Evolutionary conservation across 2,329 filamentous ascomycete species (phyloP).

Genomic region (Colletotrichum sidae): DNA sequence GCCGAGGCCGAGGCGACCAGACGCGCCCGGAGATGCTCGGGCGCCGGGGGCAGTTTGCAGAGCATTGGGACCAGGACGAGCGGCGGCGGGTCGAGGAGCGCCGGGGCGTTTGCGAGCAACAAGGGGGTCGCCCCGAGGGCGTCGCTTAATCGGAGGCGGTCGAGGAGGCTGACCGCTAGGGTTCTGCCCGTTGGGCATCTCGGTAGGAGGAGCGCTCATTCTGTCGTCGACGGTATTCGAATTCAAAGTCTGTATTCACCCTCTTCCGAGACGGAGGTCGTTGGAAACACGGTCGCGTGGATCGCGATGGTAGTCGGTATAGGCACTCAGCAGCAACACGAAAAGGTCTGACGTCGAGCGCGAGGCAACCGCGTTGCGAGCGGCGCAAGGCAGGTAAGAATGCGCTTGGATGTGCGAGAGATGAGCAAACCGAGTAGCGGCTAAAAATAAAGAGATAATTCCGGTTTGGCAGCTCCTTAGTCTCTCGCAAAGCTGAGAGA

Average conservation of each 20-base stretch:
- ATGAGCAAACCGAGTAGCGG: too few relatives aligned
- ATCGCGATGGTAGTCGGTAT: background rate
- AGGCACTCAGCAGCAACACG: background rate
- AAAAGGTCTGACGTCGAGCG: too few relatives aligned
- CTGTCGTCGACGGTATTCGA: slow-evolving; percentile 30
- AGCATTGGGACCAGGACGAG: slow-evolving; percentile 43
- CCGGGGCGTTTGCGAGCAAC: slow-evolving; percentile 68
- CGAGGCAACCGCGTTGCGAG: too few relatives aligned
- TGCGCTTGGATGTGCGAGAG: too few relatives aligned
- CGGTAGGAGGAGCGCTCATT: slow-evolving; percentile 59
- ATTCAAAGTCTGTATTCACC: background rate
- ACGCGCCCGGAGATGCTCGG: slow-evolving; percentile 23
- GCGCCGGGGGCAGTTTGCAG: slow-evolving; percentile 38
- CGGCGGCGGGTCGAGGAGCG: slow-evolving; percentile 44
- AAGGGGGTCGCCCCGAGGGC: slow-evolving; percentile 70
- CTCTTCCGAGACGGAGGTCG: background rate
- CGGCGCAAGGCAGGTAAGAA: too few relatives aligned
- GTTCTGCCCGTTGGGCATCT: slow-evolving; percentile 43
- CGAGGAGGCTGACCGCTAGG: slow-evolving; percentile 50
- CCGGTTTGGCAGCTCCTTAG: too few relatives aligned
- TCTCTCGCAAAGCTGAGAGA: too few relatives aligned
- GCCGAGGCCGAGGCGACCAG: slow-evolving; percentile 28
- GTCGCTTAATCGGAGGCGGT: slow-evolving; percentile 54
- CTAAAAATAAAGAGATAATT: too few relatives aligned
- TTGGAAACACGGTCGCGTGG: background rate